Evolutionary conservation across 192 early-diverging fungal genomes (phyloP).

Genomic region (Phlyctochytrium planicorne): DNA sequence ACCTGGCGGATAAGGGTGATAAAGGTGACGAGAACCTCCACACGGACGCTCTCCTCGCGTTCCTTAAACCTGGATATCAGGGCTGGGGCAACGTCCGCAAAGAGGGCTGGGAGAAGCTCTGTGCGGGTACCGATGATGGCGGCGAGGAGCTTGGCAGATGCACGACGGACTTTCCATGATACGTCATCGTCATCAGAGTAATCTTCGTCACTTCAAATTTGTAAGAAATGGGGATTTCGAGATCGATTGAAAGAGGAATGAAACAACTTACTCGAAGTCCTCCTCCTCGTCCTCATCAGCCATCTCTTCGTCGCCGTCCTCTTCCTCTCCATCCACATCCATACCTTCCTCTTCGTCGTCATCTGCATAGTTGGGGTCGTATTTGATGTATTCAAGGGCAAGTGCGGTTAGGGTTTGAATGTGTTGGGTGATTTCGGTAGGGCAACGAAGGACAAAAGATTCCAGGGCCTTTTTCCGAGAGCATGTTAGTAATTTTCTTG

Average conservation of each 20-base stretch:
- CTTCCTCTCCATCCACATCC: slow-evolving; percentile 48
- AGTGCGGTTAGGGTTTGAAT: slow-evolving; percentile 61
- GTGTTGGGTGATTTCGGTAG: slow-evolving; percentile 67
- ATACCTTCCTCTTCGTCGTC: slow-evolving; percentile 68
- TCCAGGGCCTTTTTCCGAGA: slow-evolving; percentile 62
- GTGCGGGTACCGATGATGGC: slow-evolving; percentile 69
- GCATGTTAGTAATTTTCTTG: not conserved
- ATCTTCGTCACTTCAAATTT: slow-evolving; percentile 42
- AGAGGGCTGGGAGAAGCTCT: slow-evolving; percentile 64
- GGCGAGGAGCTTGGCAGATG: slow-evolving; percentile 70
- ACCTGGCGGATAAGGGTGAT: slow-evolving; percentile 59
- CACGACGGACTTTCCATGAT: slow-evolving; percentile 87
- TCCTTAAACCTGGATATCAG: slow-evolving; percentile 79
- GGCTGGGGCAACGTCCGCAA: slow-evolving; percentile 66
- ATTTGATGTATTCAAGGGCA: slow-evolving; percentile 65
- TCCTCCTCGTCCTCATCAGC: slow-evolving; percentile 64
- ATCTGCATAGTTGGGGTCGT: slow-evolving; percentile 85
- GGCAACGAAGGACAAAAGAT: slow-evolving; percentile 73
- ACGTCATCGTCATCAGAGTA: slow-evolving; percentile 91
- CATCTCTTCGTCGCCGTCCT: slow-evolving; percentile 54
- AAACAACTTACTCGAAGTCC: slow-evolving; percentile 27
- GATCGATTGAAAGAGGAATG: not conserved
- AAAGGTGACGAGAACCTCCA: slow-evolving; percentile 76
- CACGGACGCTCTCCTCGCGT: slow-evolving; percentile 79
- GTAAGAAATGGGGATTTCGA: not conserved